A percentile compares a stretch with the other conserved stretches of the same genome.
Evolutionary conservation across 2,329 filamentous ascomycete species (phyloP).

Genomic region (Colletotrichum higginsianum): DNA sequence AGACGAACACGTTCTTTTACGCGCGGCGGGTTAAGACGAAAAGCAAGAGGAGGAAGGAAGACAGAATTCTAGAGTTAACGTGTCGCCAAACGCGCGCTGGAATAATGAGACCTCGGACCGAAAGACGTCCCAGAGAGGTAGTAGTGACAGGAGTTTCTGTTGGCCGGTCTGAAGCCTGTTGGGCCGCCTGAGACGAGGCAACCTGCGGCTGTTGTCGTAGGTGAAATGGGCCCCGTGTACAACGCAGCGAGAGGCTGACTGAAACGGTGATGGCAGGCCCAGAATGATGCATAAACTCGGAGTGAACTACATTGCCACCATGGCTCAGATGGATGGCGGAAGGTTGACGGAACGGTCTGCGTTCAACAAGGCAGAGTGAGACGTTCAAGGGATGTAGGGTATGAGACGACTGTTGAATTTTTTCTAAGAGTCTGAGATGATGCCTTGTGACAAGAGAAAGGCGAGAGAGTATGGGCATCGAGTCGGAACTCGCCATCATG

Average conservation of each 20-base stretch:
- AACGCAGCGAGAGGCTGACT: not conserved
- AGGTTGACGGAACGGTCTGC: not conserved
- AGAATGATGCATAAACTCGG: not conserved
- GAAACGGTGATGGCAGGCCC: not conserved
- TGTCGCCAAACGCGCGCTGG: not conserved
- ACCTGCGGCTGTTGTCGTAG: not conserved
- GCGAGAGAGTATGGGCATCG: not conserved
- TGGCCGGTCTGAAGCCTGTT: not conserved
- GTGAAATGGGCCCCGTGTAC: not conserved
- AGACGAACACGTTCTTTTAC: not conserved
- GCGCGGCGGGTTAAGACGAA: not conserved
- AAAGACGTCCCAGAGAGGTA: not conserved
- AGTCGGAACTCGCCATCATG: not conserved
- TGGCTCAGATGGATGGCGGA: not conserved
- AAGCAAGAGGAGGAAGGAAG: too few species aligned
- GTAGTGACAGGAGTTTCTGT: not conserved
- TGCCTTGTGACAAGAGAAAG: not conserved
- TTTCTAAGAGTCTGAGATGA: not conserved
- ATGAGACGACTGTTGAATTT: slow-evolving; percentile 6
- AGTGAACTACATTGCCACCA: not conserved
- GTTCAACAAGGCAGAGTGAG: slow-evolving; percentile 1
- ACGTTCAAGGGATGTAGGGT: not conserved
- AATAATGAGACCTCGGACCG: not conserved
- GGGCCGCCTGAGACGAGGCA: not conserved
- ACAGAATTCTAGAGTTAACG: too few species aligned